phyloP scores from a whole-genome alignment of 1,284 basidiomycete genomes.

The Fomitiporia mediterranea region DNA sequence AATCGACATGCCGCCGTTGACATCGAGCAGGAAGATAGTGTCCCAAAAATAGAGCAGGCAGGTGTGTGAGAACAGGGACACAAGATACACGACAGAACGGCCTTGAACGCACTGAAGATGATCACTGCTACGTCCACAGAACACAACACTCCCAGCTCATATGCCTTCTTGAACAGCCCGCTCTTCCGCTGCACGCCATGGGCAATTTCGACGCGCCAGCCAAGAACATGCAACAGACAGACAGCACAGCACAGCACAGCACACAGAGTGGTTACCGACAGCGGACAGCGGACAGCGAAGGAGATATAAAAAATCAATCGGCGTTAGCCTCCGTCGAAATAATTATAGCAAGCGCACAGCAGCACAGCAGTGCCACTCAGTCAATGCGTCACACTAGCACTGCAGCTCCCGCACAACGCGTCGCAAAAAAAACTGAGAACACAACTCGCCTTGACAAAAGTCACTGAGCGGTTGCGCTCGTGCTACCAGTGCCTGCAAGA shows the following conservation, averaged over 20 bases:
- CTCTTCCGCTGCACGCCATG: slow-evolving; percentile 33
- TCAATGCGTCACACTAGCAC: neutral
- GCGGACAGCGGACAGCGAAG: neutral
- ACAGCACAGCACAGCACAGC: too few species aligned
- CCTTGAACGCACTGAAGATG: slow-evolving; percentile 46
- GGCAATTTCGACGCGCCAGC: neutral
- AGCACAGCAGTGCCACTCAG: too few species aligned
- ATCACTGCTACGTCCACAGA: slow-evolving; percentile 30
- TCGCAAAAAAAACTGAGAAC: neutral
- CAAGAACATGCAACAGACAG: neutral
- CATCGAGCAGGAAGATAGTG: neutral
- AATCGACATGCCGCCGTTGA: neutral
- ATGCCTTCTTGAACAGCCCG: slow-evolving; percentile 47
- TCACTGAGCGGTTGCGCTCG: slow-evolving; percentile 44
- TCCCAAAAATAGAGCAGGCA: neutral
- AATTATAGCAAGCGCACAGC: slow-evolving; percentile 3
- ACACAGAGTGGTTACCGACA: too few species aligned
- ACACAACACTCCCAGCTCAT: slow-evolving; percentile 44
- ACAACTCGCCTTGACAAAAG: slow-evolving; percentile 38
- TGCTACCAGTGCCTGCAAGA: slow-evolving; percentile 29
- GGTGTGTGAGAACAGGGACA: neutral
- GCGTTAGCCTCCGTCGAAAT: slow-evolving; percentile 1
- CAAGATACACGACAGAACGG: slow-evolving; percentile 16
- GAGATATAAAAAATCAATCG: neutral
- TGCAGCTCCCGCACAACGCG: neutral